phyloP scores from a whole-genome alignment of 208 protist species.

The Herpetomonas samuelpessoai region DNA sequence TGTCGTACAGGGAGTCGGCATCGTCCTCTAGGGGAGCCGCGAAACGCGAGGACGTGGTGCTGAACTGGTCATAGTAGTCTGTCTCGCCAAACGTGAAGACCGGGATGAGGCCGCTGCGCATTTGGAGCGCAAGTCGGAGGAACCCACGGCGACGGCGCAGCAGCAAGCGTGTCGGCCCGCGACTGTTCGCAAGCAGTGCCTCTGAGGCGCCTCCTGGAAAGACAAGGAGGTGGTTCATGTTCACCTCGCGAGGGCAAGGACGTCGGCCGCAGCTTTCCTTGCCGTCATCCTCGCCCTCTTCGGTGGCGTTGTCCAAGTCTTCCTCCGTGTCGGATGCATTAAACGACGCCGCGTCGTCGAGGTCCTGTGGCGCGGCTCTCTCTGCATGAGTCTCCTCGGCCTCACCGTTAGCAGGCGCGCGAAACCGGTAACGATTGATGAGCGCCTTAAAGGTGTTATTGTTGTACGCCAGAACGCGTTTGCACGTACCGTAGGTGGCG shows the following conservation, averaged over 20 bases:
- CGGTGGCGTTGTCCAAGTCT: neutral
- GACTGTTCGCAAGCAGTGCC: conserved; percentile 31
- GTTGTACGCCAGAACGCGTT: conserved; percentile 28
- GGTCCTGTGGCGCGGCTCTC: neutral
- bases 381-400: neutral
- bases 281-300: neutral
- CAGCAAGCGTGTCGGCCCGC: conserved; percentile 32
- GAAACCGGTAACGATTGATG: neutral
- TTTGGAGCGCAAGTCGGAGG: conserved; percentile 39
- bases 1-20: conserved; percentile 7
- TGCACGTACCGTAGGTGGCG: conserved; percentile 37
- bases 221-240: conserved; percentile 38
- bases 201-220: conserved; percentile 55
- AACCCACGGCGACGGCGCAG: conserved; percentile 53
- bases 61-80: conserved; percentile 42
- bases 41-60: conserved; percentile 16
- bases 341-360: neutral
- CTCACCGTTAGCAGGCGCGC: neutral
- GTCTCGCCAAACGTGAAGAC: conserved; percentile 57
- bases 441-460: conserved; percentile 12
- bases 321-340: neutral
- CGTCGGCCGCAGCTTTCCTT: neutral
- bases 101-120: conserved; percentile 34
- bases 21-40: conserved; percentile 23
- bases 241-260: conserved; percentile 5